These are phyloP conservation scores for Trichoderma orchidacearum DNA, from an alignment of 495 filamentous ascomycete genomes.

Conservation along the genomic window DNA sequence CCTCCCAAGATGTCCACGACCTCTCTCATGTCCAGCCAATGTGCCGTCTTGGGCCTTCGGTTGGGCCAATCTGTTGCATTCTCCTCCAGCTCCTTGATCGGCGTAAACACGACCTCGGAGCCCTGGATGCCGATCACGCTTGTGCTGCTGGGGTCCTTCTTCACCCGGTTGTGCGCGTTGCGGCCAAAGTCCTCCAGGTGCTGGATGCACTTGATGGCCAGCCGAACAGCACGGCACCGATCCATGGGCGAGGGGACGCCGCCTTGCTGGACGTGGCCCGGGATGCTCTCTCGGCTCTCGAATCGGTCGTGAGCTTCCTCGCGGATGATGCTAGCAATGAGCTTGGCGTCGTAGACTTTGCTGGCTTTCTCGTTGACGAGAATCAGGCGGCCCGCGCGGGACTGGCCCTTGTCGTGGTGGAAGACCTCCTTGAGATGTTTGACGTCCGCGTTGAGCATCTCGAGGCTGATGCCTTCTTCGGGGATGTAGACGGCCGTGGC, in stretches of 20 bases:
- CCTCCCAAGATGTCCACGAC: conserved; percentile 79
- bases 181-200: conserved; percentile 69
- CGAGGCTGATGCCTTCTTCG: conserved; percentile 87
- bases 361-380: conserved; percentile 88
- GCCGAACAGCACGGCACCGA: conserved; percentile 76
- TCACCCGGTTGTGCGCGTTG: conserved; percentile 51
- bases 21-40: conserved; percentile 70
- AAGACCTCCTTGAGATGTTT: conserved; percentile 80
- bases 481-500: conserved; percentile 95
- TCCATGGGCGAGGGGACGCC: conserved; percentile 93
- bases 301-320: conserved; percentile 88
- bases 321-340: conserved; percentile 90
- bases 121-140: conserved; percentile 88
- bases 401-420: conserved; percentile 73
- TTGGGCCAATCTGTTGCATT: conserved; percentile 90
- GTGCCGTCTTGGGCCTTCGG: conserved; percentile 69
- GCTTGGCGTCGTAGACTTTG: conserved; percentile 76
- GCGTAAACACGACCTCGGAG: conserved; percentile 71
- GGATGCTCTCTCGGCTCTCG: conserved; percentile 79
- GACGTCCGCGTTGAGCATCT: conserved; percentile 87
- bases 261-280: conserved; percentile 94
- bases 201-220: conserved; percentile 84
- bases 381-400: conserved; percentile 84
- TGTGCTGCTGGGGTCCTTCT: conserved; percentile 52
- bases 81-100: conserved; percentile 61